phyloP scores from a whole-genome alignment of 176 grass and related monocot genomes.

The Sorghum bicolor region DNA sequence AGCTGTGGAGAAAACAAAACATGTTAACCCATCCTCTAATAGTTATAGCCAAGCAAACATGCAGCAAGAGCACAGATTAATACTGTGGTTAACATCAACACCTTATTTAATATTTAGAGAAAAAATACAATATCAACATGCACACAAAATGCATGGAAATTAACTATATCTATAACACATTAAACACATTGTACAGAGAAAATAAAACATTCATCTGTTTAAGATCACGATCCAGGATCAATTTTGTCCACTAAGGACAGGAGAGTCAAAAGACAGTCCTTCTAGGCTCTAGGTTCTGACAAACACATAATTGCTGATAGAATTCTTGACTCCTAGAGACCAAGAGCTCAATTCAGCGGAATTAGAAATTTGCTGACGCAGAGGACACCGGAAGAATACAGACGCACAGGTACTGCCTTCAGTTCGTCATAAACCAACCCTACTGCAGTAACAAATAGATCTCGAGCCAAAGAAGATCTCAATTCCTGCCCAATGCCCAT shows the following conservation, averaged over 20 bases:
- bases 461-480: not conserved
- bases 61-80: not conserved
- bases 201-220: not conserved
- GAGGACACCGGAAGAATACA: not conserved
- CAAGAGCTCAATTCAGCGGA: not conserved
- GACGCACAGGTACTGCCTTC: not conserved
- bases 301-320: not conserved
- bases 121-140: not conserved
- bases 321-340: not conserved
- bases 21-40: not conserved
- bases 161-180: not conserved
- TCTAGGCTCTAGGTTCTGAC: not conserved
- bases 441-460: not conserved
- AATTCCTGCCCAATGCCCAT: not conserved
- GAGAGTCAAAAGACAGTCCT: not conserved
- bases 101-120: not conserved
- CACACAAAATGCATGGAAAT: not conserved
- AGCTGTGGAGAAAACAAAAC: conserved; percentile 30
- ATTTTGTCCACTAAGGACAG: not conserved
- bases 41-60: not conserved
- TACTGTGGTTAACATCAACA: not conserved
- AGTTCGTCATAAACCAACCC: not conserved
- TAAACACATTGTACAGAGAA: not conserved
- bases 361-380: not conserved
- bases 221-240: not conserved